Percentiles rank a stretch among this genome's conserved stretches.
Conservation (phyloP, 257 asterid species). For the Gentiana straminea region DNA sequence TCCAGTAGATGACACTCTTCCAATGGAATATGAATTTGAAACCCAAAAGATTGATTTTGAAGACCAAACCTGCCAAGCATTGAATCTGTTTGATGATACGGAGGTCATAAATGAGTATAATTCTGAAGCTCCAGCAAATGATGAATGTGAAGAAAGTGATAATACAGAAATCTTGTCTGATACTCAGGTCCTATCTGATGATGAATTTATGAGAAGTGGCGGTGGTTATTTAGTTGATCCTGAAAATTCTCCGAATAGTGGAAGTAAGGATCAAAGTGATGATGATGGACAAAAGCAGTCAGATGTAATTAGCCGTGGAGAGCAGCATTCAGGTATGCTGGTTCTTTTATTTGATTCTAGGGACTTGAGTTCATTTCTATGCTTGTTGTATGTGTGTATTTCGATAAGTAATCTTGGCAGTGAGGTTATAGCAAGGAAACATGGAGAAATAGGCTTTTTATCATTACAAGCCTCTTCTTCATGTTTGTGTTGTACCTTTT, state of each 20-base stretch:
- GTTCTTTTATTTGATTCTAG: not conserved
- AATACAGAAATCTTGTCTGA: constrained; percentile 32
- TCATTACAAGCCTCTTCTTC: constrained; percentile 4
- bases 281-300: constrained; percentile 14
- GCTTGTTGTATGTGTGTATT: too few relatives aligned
- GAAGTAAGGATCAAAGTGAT: constrained; percentile 20
- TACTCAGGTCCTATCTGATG: constrained; percentile 38
- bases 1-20: constrained; percentile 38
- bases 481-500: constrained; percentile 7
- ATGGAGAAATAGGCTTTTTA: not conserved
- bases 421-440: not conserved
- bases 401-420: too few relatives aligned
- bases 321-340: constrained; percentile 25
- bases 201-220: constrained; percentile 17
- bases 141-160: constrained; percentile 28
- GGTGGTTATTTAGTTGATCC: constrained; percentile 12
- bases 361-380: too few relatives aligned
- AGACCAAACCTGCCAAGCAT: constrained; percentile 13
- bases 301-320: constrained; percentile 13
- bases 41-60: constrained; percentile 23
- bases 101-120: constrained; percentile 34
- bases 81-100: constrained; percentile 34
- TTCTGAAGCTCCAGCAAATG: constrained; percentile 22
- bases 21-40: constrained; percentile 45
- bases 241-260: constrained; percentile 14